Base-by-base conservation (phyloP, 345 rosid species). In the Pistacia atlantica region DNA sequence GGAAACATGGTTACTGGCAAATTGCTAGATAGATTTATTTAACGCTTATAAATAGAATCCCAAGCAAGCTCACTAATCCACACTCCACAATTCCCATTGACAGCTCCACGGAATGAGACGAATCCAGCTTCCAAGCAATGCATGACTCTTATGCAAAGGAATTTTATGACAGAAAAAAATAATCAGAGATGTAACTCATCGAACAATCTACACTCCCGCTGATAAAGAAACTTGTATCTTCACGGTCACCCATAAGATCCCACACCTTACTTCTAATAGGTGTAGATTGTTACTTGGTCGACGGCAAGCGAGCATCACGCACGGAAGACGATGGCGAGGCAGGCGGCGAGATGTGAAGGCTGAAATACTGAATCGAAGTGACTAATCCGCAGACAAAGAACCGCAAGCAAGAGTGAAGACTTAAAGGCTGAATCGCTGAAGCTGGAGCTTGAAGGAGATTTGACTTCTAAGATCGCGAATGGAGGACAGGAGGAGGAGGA, bases 151-250 rank as follows among this genome's bases (percentile, higher is more conserved):
- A 2, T 33, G 46, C 66, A 58, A 58, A 69, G 17, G 17, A 71
- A 80, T 65, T 60, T 57, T 20, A 68, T 51, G 42, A 28, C 38
- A 67, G 62, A 73, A 56, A 64, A 42, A 75, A 68, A 64, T n/a
- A 62, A 67, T 51, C 59, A 58, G 56, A 16, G 37, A 67, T 65
- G 75, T 31, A 66, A 80, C 82, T 70, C 84, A 97, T 98, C 87
- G 82, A 82, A 83, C 97, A 87, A 76, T 97, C 98, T 14, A 97
- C 91, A 84, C 99, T 94, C 78, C 99, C 99, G 83, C 99, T 94
- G 80, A 97, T 97, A 78, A 94, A 97, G 92, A 94, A 92, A 75
- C 99, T 97, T 71, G 98, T 97, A 91, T 94, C 98, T 86, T 97
- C 98, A 61, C 98, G 99, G 72, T 94, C 98, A 70, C 97, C 98